These are phyloP conservation scores for Dryas integrifolia DNA, from an alignment of 331 rosid genomes.

Conservation along the genomic window DNA sequence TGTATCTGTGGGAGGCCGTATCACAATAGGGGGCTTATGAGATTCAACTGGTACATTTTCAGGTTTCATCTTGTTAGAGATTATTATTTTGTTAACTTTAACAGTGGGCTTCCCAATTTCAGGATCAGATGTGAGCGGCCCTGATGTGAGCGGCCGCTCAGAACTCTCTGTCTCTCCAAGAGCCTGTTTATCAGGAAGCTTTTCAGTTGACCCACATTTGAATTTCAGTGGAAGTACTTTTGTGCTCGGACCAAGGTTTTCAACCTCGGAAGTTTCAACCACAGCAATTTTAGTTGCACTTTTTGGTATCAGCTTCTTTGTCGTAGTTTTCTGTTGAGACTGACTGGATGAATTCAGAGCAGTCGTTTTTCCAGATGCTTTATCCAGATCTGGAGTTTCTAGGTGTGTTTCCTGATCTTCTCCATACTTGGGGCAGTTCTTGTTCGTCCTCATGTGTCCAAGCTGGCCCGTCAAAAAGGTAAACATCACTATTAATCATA, in stretches of 20 bases:
- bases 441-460: conserved; percentile 99
- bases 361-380: conserved; percentile 54
- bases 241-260: conserved; percentile 36
- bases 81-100: conserved; percentile 65
- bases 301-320: conserved; percentile 65
- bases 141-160: conserved; percentile 69
- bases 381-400: conserved; percentile 66
- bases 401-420: conserved; percentile 65
- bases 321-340: conserved; percentile 52
- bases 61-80: conserved; percentile 61
- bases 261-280: conserved; percentile 52
- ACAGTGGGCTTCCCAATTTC: conserved; percentile 62
- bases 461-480: conserved; percentile 44
- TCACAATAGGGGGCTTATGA: conserved; percentile 35
- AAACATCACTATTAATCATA: conserved; percentile 20
- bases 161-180: conserved; percentile 46
- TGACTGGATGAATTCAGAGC: conserved; percentile 53
- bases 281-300: conserved; percentile 53
- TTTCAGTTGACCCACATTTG: conserved; percentile 80
- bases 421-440: conserved; percentile 94
- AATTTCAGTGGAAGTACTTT: conserved; percentile 72
- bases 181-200: conserved; percentile 55
- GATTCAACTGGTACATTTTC: conserved; percentile 52
- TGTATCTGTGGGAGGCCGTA: conserved; percentile 30
- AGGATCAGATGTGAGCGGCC: conserved; percentile 66